Conservation (phyloP, 805 yeast species). For the Kuraishia hungarica region DNA sequence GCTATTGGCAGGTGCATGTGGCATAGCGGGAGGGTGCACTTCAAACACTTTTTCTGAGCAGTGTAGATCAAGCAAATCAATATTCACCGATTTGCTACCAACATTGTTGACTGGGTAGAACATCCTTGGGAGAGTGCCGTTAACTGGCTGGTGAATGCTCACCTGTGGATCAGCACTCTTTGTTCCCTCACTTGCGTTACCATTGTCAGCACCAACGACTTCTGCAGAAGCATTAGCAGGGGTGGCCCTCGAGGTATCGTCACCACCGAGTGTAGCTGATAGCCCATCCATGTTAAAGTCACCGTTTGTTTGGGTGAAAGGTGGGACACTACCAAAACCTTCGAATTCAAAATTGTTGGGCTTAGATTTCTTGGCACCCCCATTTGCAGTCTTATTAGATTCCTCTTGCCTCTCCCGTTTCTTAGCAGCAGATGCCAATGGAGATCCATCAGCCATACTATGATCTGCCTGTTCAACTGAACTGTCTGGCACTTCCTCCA, state of each 20-base stretch:
- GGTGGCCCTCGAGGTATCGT: background rate
- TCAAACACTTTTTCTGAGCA: constrained; percentile 5
- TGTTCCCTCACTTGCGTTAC: background rate
- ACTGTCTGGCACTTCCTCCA: background rate
- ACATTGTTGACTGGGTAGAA: background rate
- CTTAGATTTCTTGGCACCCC: background rate
- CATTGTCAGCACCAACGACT: background rate
- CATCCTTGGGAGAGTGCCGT: constrained; percentile 10
- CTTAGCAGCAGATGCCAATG: background rate
- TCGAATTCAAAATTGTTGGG: background rate
- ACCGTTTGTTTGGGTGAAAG: constrained; percentile 21
- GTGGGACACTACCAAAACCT: constrained; percentile 15
- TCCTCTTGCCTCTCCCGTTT: background rate
- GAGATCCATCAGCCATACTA: background rate
- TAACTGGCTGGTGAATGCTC: constrained; percentile 14
- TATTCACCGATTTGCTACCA: constrained; percentile 3
- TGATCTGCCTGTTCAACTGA: background rate
- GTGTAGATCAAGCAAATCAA: constrained; percentile 12
- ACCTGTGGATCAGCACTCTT: constrained; percentile 6
- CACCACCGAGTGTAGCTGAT: constrained; percentile 5
- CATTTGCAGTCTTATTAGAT: background rate
- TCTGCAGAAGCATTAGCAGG: background rate
- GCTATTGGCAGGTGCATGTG: background rate
- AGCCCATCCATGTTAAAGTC: constrained; percentile 19
- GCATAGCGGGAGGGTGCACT: background rate